Evolutionary conservation across 331 rosid species (phyloP), one percentile per base, ranked within the genome.

Genomic region (Pyracantha coccinea): DNA sequence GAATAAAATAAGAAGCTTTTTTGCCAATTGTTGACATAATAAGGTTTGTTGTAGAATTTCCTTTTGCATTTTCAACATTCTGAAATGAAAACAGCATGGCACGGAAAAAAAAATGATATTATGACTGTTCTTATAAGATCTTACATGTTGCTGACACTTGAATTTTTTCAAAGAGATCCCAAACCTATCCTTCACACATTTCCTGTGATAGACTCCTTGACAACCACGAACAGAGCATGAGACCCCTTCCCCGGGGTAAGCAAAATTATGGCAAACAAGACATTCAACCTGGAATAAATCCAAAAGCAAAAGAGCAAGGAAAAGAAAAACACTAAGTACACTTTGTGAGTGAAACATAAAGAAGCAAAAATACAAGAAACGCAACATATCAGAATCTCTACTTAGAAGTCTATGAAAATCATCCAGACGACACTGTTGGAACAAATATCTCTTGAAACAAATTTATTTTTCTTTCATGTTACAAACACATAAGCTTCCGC

Each of bases 111-210:
- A 53, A 29, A 21, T 2, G 13, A 54, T 6, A 2, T 20, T 23
- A 71, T 4, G 31, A 66, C 35, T 29, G 28, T 60, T 68, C 14
- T 54, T n/a, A 8, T 29, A 53, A 24, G 83, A 66, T 54, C 69
- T 83, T 85, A 91, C 99, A 86, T 94, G 99, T 52, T 85, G 95
- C 15, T 91, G 88, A 83, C 96, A 94, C 89, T 88, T 94, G 90
- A 90, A 94, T 20, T 81, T 94, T 55, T 83, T 86, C 74, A 50
- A 68, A 10, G 82, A 79, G 79, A 72, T 44, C 66, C 89, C 88
- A 66, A 17, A 61, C n/a, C 45, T 82, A 77, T 82, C 80, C 89
- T 87, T 86, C 23, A 87, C 92, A 78, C 99, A 94, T 29, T 68
- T 72, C 45, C 16, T 7, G 63, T 92, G 99, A 83, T 83, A 92